phyloP scores from a whole-genome alignment of 2,329 filamentous ascomycete species.

The Sporothrix curviconia region DNA sequence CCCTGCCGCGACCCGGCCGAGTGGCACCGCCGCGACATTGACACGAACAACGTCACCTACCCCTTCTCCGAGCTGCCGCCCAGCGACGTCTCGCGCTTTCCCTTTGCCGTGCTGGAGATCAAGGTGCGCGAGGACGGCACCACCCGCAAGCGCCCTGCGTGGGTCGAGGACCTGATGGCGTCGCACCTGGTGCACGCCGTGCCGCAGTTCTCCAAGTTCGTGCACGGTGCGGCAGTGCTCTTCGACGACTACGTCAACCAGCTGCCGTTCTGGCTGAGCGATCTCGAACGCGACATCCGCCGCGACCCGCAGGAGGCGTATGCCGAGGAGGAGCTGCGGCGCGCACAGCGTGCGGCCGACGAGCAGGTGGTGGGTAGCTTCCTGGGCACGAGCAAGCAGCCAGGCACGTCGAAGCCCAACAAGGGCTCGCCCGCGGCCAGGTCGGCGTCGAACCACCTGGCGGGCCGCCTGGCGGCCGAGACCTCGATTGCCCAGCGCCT shows the following conservation, averaged over 20 bases:
- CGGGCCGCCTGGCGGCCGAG: constrained; percentile 42
- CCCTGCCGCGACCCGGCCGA: constrained; percentile 81
- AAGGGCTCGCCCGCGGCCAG: constrained; percentile 62
- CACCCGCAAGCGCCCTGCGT: constrained; percentile 63
- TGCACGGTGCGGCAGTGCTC: constrained; percentile 82
- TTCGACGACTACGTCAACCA: constrained; percentile 96
- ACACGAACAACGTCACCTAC: constrained; percentile 72
- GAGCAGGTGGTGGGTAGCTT: constrained; percentile 86
- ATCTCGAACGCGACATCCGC: constrained; percentile 87
- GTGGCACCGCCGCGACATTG: constrained; percentile 91
- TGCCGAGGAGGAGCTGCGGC: constrained; percentile 80
- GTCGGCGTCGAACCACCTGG: constrained; percentile 48
- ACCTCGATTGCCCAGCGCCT: constrained; percentile 10
- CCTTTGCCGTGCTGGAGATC: constrained; percentile 85
- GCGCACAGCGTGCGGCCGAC: constrained; percentile 74
- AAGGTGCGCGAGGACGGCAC: constrained; percentile 64
- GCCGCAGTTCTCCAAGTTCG: constrained; percentile 92
- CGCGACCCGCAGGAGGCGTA: constrained; percentile 87
- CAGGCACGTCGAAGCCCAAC: constrained; percentile 50
- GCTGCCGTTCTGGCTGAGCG: constrained; percentile 91
- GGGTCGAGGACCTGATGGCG: constrained; percentile 85
- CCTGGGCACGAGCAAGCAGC: constrained; percentile 52
- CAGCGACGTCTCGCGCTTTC: constrained; percentile 85
- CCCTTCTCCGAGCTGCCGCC: constrained; percentile 84
- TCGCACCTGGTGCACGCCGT: constrained; percentile 88